phyloP scores from a whole-genome alignment of 2,329 filamentous ascomycete genomes.

The Chrysoporthe puriensis region DNA sequence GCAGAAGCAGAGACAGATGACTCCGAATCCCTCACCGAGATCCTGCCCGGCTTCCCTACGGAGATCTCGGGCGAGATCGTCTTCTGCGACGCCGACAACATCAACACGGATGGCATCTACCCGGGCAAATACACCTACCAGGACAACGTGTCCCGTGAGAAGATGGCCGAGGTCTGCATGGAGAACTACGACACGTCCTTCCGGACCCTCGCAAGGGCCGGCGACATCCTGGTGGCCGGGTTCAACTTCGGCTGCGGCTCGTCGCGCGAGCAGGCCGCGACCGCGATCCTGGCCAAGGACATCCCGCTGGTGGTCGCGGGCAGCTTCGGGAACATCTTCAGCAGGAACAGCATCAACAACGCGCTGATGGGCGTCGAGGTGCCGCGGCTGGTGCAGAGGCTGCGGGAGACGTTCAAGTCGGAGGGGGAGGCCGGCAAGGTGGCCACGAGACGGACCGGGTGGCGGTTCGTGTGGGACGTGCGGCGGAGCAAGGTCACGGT shows the following conservation, averaged over 20 bases:
- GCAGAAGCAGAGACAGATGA: neutral
- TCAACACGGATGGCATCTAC: constrained; percentile 93
- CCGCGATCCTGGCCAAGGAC: constrained; percentile 78
- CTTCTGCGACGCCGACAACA: constrained; percentile 79
- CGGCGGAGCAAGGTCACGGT: constrained; percentile 70
- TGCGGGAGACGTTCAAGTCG: constrained; percentile 61
- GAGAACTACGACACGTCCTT: constrained; percentile 87
- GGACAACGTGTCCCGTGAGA: constrained; percentile 68
- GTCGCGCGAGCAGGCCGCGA: constrained; percentile 85
- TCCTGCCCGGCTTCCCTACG: constrained; percentile 77
- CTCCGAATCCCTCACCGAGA: constrained; percentile 43
- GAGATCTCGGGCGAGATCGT: constrained; percentile 84
- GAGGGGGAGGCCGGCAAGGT: constrained; percentile 52
- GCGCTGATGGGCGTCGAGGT: constrained; percentile 74
- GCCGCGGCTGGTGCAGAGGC: constrained; percentile 65
- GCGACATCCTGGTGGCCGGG: constrained; percentile 82
- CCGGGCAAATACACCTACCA: constrained; percentile 90
- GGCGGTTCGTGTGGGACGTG: constrained; percentile 84
- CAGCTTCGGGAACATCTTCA: constrained; percentile 85
- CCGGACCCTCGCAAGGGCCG: constrained; percentile 60
- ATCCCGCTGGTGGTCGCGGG: constrained; percentile 81
- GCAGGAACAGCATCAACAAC: constrained; percentile 79
- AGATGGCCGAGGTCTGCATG: constrained; percentile 92
- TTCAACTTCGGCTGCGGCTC: constrained; percentile 89
- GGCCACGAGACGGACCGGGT: constrained; percentile 75